Base-by-base conservation (phyloP, 352 stramenopile species). In the Phytophthora pluvialis region DNA sequence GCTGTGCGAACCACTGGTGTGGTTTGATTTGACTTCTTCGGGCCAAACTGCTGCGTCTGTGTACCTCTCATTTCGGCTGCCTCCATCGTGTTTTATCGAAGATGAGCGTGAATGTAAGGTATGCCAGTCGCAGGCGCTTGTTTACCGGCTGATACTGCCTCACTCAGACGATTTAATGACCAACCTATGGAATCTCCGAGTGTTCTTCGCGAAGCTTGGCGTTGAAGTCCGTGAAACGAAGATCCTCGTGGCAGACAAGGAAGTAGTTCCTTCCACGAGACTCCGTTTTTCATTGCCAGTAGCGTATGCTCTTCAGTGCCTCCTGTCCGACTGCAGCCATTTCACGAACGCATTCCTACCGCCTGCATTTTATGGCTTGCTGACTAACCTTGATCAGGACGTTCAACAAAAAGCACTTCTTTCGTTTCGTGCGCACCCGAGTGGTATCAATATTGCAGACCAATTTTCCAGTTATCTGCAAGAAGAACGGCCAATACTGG, bases 281-380 rank as follows among this genome's bases (percentile, higher is more conserved):
- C 39, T 36, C 2, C 21, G 26, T 18, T 78, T 75, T 42, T 18
- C 42, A 33, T 68, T 74, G 7, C 61, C 67, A 15, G 67, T 86
- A 6, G 77, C 75, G 5, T 88, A 88, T 62, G 78, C 76, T 29
- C 42, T 85, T 3, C 74, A 88, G 32, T 88, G 76, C 31, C 67
- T 89, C 38, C 67, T 78, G 15, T 87, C 78, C 13, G 53, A 78
- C 11, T 78, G 77, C 40, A 73, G 73, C 36, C 54, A 75, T 40
- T 86, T 86, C 38, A 80, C 75, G 36, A 80, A 83, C 65, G 77
- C 72, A 13, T 67, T 64, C 31, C 21, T 86, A 3, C 15, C 78
- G 6, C 35, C 60, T 18, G 55, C 67, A 15, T 87, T 89, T 52
- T 86, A 65, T 50, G 71, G 77, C 1, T 28, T 70, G 10, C 50